A percentile compares a stretch with the other conserved stretches of the same genome.
Conservation (phyloP, 2,329 filamentous ascomycete genomes). For the Microascus cirrosus region DNA sequence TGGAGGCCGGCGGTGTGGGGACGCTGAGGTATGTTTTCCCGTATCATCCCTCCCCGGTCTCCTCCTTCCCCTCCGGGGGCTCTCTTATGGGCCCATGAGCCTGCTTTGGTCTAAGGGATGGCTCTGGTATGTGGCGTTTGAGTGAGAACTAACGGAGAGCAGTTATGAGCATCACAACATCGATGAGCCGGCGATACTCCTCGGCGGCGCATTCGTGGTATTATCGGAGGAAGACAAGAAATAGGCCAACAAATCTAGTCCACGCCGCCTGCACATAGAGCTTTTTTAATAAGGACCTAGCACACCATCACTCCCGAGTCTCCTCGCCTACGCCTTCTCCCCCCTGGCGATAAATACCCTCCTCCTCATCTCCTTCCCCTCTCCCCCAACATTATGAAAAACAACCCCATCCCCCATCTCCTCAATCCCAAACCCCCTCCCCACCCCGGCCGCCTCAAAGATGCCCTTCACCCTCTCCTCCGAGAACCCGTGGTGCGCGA, state of each 20-base stretch:
- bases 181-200: constrained; percentile 66
- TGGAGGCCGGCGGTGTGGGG: constrained; percentile 83
- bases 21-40: constrained; percentile 51
- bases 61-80: background rate
- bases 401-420: constrained; percentile 38
- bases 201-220: constrained; percentile 60
- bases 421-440: constrained; percentile 43
- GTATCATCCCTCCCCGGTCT: too few relatives aligned
- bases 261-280: background rate
- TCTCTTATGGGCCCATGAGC: background rate
- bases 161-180: constrained; percentile 75
- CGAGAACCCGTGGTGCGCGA: constrained; percentile 57
- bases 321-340: constrained; percentile 6
- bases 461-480: constrained; percentile 45
- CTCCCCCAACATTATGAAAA: constrained; percentile 24
- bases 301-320: too few relatives aligned
- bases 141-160: background rate
- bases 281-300: too few relatives aligned
- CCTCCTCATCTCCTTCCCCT: constrained; percentile 24
- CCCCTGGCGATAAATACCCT: constrained; percentile 22
- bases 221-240: constrained; percentile 19
- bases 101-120: background rate
- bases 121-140: constrained; percentile 3
- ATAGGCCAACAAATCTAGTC: constrained; percentile 6
- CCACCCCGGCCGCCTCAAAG: constrained; percentile 52